Percentiles rank a stretch among this genome's conserved stretches.
Evolutionary conservation across 768 basidiomycete species (phyloP).

Genomic region (Dentipellis sp.): DNA sequence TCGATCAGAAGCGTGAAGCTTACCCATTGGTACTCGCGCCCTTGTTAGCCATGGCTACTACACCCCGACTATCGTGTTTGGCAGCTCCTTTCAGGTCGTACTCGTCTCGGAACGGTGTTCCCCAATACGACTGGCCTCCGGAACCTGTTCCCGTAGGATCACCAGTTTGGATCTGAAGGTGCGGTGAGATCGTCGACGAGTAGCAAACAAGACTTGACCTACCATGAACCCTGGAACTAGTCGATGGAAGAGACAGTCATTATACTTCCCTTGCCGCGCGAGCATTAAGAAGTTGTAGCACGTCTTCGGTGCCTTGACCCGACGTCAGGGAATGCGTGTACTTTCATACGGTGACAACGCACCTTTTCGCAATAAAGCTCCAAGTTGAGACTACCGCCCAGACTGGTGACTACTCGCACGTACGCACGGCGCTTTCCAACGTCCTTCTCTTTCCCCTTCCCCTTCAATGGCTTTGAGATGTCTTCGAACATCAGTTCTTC

Average conservation of each 20-base stretch:
- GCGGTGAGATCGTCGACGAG: conserved; percentile 1
- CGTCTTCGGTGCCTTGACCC: conserved; percentile 81
- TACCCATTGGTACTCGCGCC: conserved; percentile 86
- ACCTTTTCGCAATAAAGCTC: conserved; percentile 89
- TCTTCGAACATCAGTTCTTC: conserved; percentile 99
- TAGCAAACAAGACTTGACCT: conserved; percentile 8
- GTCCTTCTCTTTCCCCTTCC: conserved; percentile 91
- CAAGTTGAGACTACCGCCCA: conserved; percentile 77
- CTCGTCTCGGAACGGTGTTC: conserved; percentile 93
- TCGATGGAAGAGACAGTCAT: conserved; percentile 84
- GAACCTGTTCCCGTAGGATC: conserved; percentile 95
- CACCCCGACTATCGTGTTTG: conserved; percentile 77
- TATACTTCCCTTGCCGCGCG: conserved; percentile 84
- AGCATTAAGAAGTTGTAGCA: conserved; percentile 98
- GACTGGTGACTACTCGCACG: conserved; percentile 88
- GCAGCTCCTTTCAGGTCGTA: conserved; percentile 81
- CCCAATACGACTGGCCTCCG: conserved; percentile 92
- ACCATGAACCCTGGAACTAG: conserved; percentile 96
- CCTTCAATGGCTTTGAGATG: conserved; percentile 68
- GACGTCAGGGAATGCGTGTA: not conserved
- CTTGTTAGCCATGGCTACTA: conserved; percentile 93
- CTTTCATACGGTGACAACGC: conserved; percentile 1
- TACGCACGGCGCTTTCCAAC: conserved; percentile 88
- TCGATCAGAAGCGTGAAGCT: conserved; percentile 13
- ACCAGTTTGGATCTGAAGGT: conserved; percentile 82